Evolutionary conservation across 2,329 filamentous ascomycete genomes (phyloP).

Genomic region (Monosporascus cannonballus): DNA sequence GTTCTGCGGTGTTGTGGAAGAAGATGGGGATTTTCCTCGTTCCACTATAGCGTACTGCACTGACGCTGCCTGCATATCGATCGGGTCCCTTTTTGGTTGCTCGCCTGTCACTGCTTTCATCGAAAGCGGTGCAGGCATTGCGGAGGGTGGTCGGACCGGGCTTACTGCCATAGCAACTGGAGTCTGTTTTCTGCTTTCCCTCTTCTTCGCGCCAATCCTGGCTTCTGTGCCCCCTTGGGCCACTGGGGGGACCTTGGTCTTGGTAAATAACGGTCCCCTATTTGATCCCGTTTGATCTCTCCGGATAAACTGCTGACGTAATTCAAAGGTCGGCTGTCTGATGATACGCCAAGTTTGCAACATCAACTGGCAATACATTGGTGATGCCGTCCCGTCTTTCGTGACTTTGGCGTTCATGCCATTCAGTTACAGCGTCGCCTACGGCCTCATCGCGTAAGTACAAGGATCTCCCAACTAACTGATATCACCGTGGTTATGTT

Average conservation of each 20-base stretch:
- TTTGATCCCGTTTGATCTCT: not conserved
- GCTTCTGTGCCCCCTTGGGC: slow-evolving; percentile 75
- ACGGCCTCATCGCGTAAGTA: slow-evolving; percentile 65
- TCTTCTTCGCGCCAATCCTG: slow-evolving; percentile 73
- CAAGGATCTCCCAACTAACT: not conserved
- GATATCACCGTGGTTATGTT: slow-evolving; percentile 1
- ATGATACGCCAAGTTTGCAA: slow-evolving; percentile 72
- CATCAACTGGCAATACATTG: slow-evolving; percentile 73
- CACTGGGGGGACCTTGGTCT: slow-evolving; percentile 65
- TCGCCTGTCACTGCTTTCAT: slow-evolving; percentile 71
- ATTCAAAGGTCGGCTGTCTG: slow-evolving; percentile 58
- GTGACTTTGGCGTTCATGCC: slow-evolving; percentile 70
- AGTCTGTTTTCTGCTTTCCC: slow-evolving; percentile 62
- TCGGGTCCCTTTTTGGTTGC: slow-evolving; percentile 62
- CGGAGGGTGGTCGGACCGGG: slow-evolving; percentile 68
- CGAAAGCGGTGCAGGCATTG: slow-evolving; percentile 69
- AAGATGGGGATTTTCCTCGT: slow-evolving; percentile 76
- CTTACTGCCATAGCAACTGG: slow-evolving; percentile 65
- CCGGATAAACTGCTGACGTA: not conserved
- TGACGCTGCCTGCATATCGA: slow-evolving; percentile 65
- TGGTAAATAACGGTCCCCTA: slow-evolving; percentile 38
- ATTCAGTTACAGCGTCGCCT: slow-evolving; percentile 73
- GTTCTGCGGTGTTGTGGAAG: slow-evolving; percentile 61
- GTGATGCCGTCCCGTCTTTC: slow-evolving; percentile 70
- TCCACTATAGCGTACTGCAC: slow-evolving; percentile 74